Evolutionary conservation across 2,329 filamentous ascomycete genomes (phyloP), one percentile per base, ranked within the genome.

Genomic region (Cadophora sp.): DNA sequence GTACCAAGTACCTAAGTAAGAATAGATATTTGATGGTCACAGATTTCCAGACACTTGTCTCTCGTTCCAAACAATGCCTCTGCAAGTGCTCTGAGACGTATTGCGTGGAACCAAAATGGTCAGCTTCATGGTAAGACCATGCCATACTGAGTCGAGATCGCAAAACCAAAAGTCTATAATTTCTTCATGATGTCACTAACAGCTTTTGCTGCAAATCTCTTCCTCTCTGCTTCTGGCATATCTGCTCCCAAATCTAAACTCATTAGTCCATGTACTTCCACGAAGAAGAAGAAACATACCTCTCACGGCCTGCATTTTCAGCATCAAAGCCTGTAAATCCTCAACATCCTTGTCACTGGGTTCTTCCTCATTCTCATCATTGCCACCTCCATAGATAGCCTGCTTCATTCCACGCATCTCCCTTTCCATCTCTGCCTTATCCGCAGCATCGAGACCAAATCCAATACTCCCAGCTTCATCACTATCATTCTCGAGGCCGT

Each of bases 241-340:
- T 85, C 86, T 14, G 85, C 83, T 36, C 83, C 87, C 70, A 87
- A 83, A 63, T 90, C 87, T 72, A 83, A 79, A 45, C 14, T 33
- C n/a, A 48, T 75, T 47, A 75, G 70, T 55, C 36, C 6, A 2
- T 9, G 27, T 16, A 24, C 16, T 53, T 13, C n/a, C 33, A 14
- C 24, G 13, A 18, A 47, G 50, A 3, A 41, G 18, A 9, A 20
- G 33, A 48, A 13, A 71, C 73, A 68, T 64, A 77, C 76, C 76
- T 75, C 73, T 73, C 9, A 86, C 86, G 1, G 87, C 87, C 77
- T 87, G 86, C 68, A 91, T 79, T 76, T 86, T 89, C 59, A 82
- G 79, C 86, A 91, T 89, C 84, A 91, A 86, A 61, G 80, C 79
- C 73, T 90, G 87, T 36, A 91, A 75, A 75, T 87, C 85, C 73